Conservation (phyloP, 306 rosid genomes). For the Cyamopsis tetragonoloba region DNA sequence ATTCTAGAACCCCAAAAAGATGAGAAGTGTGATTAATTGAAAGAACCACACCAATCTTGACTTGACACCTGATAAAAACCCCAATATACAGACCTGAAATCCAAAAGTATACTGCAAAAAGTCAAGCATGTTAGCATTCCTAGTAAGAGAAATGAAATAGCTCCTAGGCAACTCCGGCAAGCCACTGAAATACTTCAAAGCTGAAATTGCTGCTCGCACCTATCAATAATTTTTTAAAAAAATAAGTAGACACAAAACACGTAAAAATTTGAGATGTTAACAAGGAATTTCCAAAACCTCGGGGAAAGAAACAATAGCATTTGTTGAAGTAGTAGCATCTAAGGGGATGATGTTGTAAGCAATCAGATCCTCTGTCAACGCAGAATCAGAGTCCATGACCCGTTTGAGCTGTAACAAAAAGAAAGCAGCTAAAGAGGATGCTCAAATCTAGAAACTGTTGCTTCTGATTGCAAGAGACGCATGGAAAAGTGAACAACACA, state of each 20-base stretch:
- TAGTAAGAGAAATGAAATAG: constrained; percentile 48
- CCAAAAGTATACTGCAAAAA: constrained; percentile 82
- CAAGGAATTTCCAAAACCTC: constrained; percentile 55
- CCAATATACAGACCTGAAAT: constrained; percentile 65
- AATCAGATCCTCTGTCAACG: constrained; percentile 81
- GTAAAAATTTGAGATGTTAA: not conserved
- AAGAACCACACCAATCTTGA: constrained; percentile 14
- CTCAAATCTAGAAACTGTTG: not conserved
- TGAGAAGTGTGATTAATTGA: not conserved
- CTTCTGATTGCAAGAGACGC: not conserved
- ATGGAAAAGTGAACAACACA: not conserved
- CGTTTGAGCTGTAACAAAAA: constrained; percentile 62
- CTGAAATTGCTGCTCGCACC: constrained; percentile 88
- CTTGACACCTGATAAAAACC: not conserved
- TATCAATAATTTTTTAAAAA: constrained; percentile 28
- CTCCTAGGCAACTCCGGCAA: constrained; percentile 73
- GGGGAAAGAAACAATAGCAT: constrained; percentile 50
- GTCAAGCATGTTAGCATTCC: constrained; percentile 70
- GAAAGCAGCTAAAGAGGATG: constrained; percentile 14
- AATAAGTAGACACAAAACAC: constrained; percentile 10
- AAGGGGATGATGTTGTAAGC: constrained; percentile 90
- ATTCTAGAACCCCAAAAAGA: not conserved
- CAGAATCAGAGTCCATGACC: constrained; percentile 81
- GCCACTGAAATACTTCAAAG: constrained; percentile 57
- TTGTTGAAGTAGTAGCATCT: constrained; percentile 71